Percentiles rank a stretch among this genome's conserved stretches.
phyloP scores from a whole-genome alignment of 805 yeast species.

The Saccharomycopsis babjevae region DNA sequence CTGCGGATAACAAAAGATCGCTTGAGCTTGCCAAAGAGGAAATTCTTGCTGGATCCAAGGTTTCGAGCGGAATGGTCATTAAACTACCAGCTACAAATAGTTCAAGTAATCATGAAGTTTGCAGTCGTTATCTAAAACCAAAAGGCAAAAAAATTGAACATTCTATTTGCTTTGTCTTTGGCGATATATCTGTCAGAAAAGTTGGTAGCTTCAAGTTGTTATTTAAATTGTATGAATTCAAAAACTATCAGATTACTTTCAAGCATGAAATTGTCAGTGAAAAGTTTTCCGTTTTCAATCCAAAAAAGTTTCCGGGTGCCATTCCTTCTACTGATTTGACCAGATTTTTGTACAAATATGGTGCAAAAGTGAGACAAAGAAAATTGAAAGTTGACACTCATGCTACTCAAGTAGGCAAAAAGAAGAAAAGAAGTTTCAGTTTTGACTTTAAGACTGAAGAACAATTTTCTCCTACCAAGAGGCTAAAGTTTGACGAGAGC shows the following conservation, averaged over 20 bases:
- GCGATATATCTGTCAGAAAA: constrained; percentile 24
- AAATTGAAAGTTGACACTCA: constrained; percentile 18
- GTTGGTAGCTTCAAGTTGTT: constrained; percentile 23
- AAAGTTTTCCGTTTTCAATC: constrained; percentile 24
- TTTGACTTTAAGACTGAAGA: not conserved
- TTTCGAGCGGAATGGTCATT: constrained; percentile 16
- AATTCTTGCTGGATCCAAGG: constrained; percentile 9
- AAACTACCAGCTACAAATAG: constrained; percentile 14
- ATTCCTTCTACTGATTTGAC: constrained; percentile 23
- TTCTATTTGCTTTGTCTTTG: constrained; percentile 25
- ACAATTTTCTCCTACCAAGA: not conserved
- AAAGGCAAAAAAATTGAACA: constrained; percentile 14
- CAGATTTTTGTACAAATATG: constrained; percentile 24
- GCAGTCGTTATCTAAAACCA: not conserved
- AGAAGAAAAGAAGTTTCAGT: not conserved
- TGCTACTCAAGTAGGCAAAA: not conserved
- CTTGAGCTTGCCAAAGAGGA: constrained; percentile 3
- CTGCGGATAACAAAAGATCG: not conserved
- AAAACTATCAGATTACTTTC: constrained; percentile 20
- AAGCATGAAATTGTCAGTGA: constrained; percentile 18
- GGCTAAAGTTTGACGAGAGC: not conserved
- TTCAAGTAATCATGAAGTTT: constrained; percentile 13
- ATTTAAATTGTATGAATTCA: constrained; percentile 25
- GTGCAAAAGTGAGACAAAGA: constrained; percentile 26
- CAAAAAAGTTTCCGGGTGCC: constrained; percentile 27